phyloP scores from a whole-genome alignment of 2,329 filamentous ascomycete genomes.

The Aaosphaeria pasadenensis region DNA sequence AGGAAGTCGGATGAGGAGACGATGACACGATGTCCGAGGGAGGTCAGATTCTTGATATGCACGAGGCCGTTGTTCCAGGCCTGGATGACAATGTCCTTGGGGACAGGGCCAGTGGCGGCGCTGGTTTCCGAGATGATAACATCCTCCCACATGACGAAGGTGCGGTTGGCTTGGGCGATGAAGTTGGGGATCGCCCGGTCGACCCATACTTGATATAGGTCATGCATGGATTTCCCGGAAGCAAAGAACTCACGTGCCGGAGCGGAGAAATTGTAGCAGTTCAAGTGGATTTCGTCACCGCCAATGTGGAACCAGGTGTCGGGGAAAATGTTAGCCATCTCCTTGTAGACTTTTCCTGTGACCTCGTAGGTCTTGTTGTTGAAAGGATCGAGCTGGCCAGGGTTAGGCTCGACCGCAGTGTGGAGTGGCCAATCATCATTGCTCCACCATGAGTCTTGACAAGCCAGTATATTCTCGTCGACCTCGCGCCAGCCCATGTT shows the following conservation, averaged over 20 bases:
- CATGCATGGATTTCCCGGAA: conserved; percentile 49
- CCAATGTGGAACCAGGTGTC: conserved; percentile 57
- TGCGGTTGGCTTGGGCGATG: conserved; percentile 45
- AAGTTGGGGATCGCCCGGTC: conserved; percentile 53
- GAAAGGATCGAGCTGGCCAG: conserved; percentile 56
- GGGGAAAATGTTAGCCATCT: conserved; percentile 49
- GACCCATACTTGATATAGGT: conserved; percentile 55
- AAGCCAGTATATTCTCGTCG: conserved; percentile 56
- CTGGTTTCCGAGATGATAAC: conserved; percentile 42
- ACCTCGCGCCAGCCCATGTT: conserved; percentile 56
- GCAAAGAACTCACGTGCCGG: conserved; percentile 50
- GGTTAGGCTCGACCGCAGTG: conserved; percentile 56
- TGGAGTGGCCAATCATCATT: conserved; percentile 56
- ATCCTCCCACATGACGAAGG: conserved; percentile 59
- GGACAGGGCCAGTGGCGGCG: conserved; percentile 46
- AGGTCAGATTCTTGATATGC: conserved; percentile 53
- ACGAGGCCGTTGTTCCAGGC: conserved; percentile 54
- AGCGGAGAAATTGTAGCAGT: conserved; percentile 58
- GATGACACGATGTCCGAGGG: conserved; percentile 52
- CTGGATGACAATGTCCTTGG: conserved; percentile 53
- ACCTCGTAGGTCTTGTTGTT: conserved; percentile 56
- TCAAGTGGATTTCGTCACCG: conserved; percentile 53
- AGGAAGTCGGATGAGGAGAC: conserved; percentile 57
- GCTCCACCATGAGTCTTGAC: conserved; percentile 58
- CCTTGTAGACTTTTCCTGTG: conserved; percentile 53